Conservation (phyloP, 768 basidiomycete genomes). For the Auriscalpium microsporum region DNA sequence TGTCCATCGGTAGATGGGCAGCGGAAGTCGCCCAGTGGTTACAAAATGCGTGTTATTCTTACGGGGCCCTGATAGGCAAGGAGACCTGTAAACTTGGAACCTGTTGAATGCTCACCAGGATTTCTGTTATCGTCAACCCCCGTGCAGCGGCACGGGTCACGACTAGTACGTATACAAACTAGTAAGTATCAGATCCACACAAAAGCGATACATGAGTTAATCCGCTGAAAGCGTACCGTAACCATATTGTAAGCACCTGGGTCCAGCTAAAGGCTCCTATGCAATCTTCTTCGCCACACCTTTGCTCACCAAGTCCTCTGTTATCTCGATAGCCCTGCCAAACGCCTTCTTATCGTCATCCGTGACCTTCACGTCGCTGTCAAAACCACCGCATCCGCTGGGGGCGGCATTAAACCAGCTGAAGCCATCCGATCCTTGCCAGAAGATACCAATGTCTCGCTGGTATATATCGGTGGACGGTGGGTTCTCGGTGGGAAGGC, state of each 20-base stretch:
- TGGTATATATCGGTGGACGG: slow-evolving; percentile 66
- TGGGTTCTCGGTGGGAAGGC: slow-evolving; percentile 45
- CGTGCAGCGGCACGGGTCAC: too few relatives aligned
- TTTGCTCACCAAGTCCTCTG: slow-evolving; percentile 37
- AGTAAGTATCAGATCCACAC: too few relatives aligned
- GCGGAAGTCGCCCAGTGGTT: too few relatives aligned
- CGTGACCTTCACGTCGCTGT: slow-evolving; percentile 39
- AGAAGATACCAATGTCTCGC: slow-evolving; percentile 55
- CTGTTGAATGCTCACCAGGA: too few relatives aligned
- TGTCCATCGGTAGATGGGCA: too few relatives aligned
- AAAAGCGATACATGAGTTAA: too few relatives aligned
- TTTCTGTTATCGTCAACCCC: too few relatives aligned
- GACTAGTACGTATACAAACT: too few relatives aligned
- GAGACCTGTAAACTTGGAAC: too few relatives aligned
- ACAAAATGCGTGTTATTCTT: too few relatives aligned
- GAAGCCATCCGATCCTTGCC: slow-evolving; percentile 43
- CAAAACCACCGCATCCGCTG: slow-evolving; percentile 48
- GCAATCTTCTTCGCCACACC: slow-evolving; percentile 10
- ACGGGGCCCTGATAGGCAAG: too few relatives aligned
- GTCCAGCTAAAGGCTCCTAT: background rate
- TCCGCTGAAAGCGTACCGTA: background rate
- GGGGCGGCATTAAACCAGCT: slow-evolving; percentile 58
- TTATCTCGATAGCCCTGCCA: slow-evolving; percentile 59
- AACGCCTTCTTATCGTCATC: slow-evolving; percentile 62
- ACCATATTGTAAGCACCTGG: background rate